Percentiles rank a stretch among this genome's conserved stretches.
Conservation (phyloP, 805 yeast species). For the Monosporozyma solicola region DNA sequence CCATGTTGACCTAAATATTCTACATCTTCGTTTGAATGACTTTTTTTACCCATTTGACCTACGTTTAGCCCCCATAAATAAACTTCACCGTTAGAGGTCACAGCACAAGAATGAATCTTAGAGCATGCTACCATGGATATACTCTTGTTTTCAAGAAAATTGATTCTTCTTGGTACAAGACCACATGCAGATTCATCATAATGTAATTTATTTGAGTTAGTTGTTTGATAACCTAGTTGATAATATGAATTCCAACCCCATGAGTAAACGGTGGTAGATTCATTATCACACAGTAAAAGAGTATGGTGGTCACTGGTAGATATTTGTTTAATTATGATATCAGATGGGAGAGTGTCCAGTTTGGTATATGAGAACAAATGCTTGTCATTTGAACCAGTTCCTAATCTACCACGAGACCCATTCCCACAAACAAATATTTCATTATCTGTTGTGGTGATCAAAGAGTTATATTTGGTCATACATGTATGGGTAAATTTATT, state of each 20-base stretch:
- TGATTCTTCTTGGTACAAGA: slow-evolving; percentile 21
- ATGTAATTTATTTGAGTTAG: slow-evolving; percentile 12
- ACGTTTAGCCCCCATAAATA: slow-evolving; percentile 70
- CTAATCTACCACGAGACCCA: slow-evolving; percentile 64
- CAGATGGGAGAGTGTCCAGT: slow-evolving; percentile 22
- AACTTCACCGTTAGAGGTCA: slow-evolving; percentile 40
- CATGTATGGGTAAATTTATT: slow-evolving; percentile 37
- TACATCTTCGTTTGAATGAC: slow-evolving; percentile 35
- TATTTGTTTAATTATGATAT: slow-evolving; percentile 29
- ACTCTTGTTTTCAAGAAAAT: slow-evolving; percentile 12
- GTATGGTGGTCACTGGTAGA: slow-evolving; percentile 62
- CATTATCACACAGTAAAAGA: slow-evolving; percentile 42
- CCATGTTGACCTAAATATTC: slow-evolving; percentile 39
- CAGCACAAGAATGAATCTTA: slow-evolving; percentile 54
- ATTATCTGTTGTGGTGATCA: slow-evolving; percentile 46
- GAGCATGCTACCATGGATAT: slow-evolving; percentile 51
- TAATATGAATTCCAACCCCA: slow-evolving; percentile 72
- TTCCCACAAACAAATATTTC: slow-evolving; percentile 55
- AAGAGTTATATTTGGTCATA: slow-evolving; percentile 59
- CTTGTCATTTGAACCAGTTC: slow-evolving; percentile 37
- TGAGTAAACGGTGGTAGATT: slow-evolving; percentile 41
- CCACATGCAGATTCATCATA: slow-evolving; percentile 18
- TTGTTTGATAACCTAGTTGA: slow-evolving; percentile 53
- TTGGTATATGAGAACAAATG: slow-evolving; percentile 38
- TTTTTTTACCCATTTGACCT: slow-evolving; percentile 63